Conservation (phyloP, 192 early-diverging fungal genomes). For the Jimgerdemannia lactiflua region DNA sequence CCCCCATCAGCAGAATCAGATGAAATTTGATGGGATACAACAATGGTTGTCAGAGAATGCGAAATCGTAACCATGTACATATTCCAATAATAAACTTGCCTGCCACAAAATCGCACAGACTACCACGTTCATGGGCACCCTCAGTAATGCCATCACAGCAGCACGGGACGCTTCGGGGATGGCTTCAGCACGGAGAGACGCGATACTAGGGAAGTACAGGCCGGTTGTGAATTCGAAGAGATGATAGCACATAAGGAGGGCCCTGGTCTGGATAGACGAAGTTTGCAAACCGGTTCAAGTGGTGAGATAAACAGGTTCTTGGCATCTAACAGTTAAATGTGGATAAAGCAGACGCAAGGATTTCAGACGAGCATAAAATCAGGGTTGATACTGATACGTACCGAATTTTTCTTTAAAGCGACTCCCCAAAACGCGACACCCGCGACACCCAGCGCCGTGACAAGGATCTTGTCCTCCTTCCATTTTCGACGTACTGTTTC, state of each 20-base stretch:
- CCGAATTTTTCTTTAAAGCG: constrained; percentile 14
- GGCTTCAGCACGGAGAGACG: constrained; percentile 42
- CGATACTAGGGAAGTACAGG: constrained; percentile 52
- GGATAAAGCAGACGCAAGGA: too few relatives aligned
- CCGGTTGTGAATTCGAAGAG: constrained; percentile 56
- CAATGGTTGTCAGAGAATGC: neutral
- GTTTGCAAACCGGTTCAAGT: constrained; percentile 7
- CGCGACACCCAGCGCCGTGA: constrained; percentile 33
- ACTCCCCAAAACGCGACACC: constrained; percentile 38
- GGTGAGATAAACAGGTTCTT: constrained; percentile 3
- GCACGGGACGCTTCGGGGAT: constrained; percentile 58
- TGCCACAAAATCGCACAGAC: constrained; percentile 46
- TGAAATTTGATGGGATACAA: too few relatives aligned
- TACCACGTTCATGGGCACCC: constrained; percentile 62
- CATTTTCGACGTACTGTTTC: constrained; percentile 7
- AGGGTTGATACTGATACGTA: neutral
- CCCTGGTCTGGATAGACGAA: constrained; percentile 3
- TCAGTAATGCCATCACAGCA: constrained; percentile 54
- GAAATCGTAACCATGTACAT: too few relatives aligned
- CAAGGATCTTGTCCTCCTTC: constrained; percentile 24
- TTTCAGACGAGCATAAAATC: neutral
- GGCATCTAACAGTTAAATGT: too few relatives aligned
- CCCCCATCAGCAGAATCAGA: neutral
- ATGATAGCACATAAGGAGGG: constrained; percentile 38
- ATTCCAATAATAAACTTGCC: constrained; percentile 16